Base-by-base conservation (phyloP, 306 rosid species). In the Arachis stenosperma region DNA sequence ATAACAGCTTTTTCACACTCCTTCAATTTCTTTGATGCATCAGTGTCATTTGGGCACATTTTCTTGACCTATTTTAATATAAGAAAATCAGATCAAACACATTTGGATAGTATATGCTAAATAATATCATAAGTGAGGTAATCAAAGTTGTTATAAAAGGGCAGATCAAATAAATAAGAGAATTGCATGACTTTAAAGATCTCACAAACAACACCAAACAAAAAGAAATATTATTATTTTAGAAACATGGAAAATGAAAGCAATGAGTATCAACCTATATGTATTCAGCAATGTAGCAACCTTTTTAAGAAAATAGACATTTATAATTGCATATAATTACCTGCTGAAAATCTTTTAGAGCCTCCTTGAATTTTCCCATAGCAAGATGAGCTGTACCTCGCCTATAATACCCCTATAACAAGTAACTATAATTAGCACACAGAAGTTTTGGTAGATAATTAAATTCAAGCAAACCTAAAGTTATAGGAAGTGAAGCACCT, bases 401-500 rank as follows among this genome's bases (percentile, higher is more conserved):
- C 17, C 17, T 17, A 17, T 17, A 17, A 17, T 17, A 17, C 17
- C 17, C 99, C 99, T 94, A 79, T 69, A 75, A 61, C 52, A 78
- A 51, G 5, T 83, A 76, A 72, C 73, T 75, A 80, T 27, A 37
- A 79, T 75, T 67, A 83, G 71, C 39, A 83, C 9, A 59, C 11
- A 48, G 40, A 59, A 58, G 43, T 30, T n/a, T 81, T 66, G 58
- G 69, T 15, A 40, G 53, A 71, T 60, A 67, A 59, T 15, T n/a
- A 55, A 59, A 76, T 33, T 72, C 77, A 56, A 5, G 71, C 56
- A 42, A 72, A 53, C 39, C 17, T 42, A 39, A 67, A 51, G 62
- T 53, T 52, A 69, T 66, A 47, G 52, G 61, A 69, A 37, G 52
- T 51, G 67, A 54, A 76, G 62, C 82, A 83, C 98, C 97, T 94